A percentile compares a stretch with the other conserved stretches of the same genome.
Conservation (phyloP, 2,329 filamentous ascomycete species). For the Tolypocladium amazonense region DNA sequence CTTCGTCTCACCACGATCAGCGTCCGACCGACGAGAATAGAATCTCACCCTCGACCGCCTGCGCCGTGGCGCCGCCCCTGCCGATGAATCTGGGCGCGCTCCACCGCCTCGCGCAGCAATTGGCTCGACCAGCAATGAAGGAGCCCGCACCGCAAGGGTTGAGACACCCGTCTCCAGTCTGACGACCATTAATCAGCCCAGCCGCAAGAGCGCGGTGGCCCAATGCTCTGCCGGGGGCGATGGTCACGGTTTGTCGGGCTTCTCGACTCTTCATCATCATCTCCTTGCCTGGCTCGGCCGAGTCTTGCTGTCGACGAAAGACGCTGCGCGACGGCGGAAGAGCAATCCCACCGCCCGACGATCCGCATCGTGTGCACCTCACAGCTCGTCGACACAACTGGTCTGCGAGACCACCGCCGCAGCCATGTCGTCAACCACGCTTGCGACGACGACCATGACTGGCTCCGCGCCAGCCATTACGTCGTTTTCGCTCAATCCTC, state of each 20-base stretch:
- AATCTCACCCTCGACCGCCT: not conserved
- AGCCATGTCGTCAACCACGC: not conserved
- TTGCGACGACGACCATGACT: not conserved
- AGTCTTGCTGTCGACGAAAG: not conserved
- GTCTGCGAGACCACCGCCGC: not conserved
- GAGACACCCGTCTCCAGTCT: not conserved
- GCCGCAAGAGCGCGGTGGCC: not conserved
- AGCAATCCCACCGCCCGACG: not conserved
- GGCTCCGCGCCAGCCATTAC: constrained; percentile 5
- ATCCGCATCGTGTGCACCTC: not conserved
- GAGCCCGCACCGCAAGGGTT: not conserved
- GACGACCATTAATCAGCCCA: not conserved
- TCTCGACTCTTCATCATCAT: not conserved
- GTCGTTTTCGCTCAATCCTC: constrained; percentile 12
- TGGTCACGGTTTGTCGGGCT: not conserved
- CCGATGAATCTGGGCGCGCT: not conserved
- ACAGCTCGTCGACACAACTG: not conserved
- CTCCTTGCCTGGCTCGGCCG: not conserved
- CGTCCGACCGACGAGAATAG: not conserved
- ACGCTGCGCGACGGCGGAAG: not conserved
- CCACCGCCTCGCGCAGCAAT: not conserved
- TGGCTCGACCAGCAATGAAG: not conserved
- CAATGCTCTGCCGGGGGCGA: not conserved
- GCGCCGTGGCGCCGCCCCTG: not conserved
- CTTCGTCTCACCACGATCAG: not conserved